phyloP scores from a whole-genome alignment of 148 eudicot genomes.

The Rhododendron henanense region DNA sequence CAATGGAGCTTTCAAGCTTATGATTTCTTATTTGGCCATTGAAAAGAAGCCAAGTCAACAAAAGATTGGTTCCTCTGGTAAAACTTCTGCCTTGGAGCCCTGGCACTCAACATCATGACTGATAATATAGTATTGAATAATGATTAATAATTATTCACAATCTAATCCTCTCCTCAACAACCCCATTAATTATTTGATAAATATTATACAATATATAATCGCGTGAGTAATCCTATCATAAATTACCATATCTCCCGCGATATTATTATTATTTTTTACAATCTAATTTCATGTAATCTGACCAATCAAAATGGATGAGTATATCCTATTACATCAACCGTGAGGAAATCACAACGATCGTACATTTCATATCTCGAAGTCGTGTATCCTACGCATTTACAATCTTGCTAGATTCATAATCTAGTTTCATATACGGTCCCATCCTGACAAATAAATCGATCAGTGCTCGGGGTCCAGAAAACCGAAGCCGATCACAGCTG shows the following conservation, averaged over 20 bases:
- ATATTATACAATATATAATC: not conserved
- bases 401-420: not conserved
- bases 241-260: not conserved
- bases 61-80: not conserved
- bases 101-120: not conserved
- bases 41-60: constrained; percentile 11
- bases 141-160: not conserved
- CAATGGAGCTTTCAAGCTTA: constrained; percentile 10
- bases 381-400: not conserved
- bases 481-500: not conserved
- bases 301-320: not conserved
- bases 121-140: not conserved
- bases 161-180: not conserved
- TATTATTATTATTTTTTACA: not conserved
- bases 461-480: not conserved
- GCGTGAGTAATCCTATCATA: not conserved
- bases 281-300: not conserved
- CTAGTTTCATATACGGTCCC: not conserved
- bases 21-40: not conserved
- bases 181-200: not conserved
- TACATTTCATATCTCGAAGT: not conserved
- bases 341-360: not conserved
- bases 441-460: not conserved
- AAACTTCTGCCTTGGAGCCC: not conserved
- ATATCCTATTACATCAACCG: not conserved